Base-by-base conservation (phyloP, 2,329 filamentous ascomycete species). In the Drechslerella dactyloides region DNA sequence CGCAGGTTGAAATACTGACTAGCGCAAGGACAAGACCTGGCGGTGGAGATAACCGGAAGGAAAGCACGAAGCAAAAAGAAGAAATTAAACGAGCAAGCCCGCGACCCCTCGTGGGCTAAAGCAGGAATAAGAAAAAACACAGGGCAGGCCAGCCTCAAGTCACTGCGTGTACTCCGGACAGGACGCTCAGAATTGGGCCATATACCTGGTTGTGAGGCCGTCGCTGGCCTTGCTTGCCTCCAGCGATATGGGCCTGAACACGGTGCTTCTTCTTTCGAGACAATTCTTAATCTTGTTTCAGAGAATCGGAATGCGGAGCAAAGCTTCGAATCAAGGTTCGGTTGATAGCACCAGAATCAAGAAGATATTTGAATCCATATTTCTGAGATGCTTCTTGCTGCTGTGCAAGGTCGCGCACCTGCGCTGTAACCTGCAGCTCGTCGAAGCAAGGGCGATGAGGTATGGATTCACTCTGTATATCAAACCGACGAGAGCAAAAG, bases 1-100 rank as follows among this genome's bases (percentile, higher is more conserved):
- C 53, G 55, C 40, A 56, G 56, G 37, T 65, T 55, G 30, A 64
- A 72, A 72, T 65, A 72, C 60, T 65, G 60, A 65, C 68, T 72
- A 72, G 68, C 37, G 60, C 66, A 56, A 72, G 55, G 68, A 61
- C 64, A 72, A 60, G 68, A 56, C 51, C 57, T 50, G 66, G 68
- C 58, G 57, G 65, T 70, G 68, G 68, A 72, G 68, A 72, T 72
- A 72, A 72, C 68, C 68, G 60, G 68, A 72, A 72, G 60, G 68
- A 72, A 65, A 65, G 60, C 55, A 65, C 48, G 50, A 72, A 64
- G 21, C 57, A 44, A 50, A 72, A 33, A 72, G 68, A 72, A 72
- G 60, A 72, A 72, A 70, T 70, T 70, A 70, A 66, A 70, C 66
- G 53, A 70, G 44, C 65, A 70, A 70, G 59, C 53, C 59, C 66